Conservation (phyloP, 164 flowering plant genomes). For the Echeveria elegans region DNA sequence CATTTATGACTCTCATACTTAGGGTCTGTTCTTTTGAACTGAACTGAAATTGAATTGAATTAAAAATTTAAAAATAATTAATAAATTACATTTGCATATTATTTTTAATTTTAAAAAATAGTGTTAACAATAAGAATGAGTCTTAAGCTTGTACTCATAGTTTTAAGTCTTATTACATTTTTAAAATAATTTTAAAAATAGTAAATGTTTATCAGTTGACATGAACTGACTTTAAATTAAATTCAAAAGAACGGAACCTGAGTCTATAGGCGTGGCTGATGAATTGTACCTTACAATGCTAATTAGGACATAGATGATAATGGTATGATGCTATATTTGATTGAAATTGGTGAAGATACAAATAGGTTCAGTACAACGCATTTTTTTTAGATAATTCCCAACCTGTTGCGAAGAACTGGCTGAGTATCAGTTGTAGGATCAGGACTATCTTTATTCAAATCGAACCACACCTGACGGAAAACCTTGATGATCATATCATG, state of each 20-base stretch:
- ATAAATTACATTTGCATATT: too few species aligned
- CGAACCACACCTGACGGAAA: too few species aligned
- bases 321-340: not conserved
- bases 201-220: too few species aligned
- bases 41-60: not conserved
- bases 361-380: not conserved
- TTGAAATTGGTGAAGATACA: not conserved
- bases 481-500: too few species aligned
- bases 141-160: too few species aligned
- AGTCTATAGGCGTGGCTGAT: not conserved
- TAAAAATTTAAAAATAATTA: too few species aligned
- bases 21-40: not conserved
- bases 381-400: not conserved
- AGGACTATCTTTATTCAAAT: conserved; percentile 27
- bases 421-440: not conserved
- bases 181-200: too few species aligned
- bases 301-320: not conserved
- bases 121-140: too few species aligned
- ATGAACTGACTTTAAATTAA: too few species aligned
- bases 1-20: conserved; percentile 4
- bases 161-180: too few species aligned
- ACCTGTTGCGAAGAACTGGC: not conserved
- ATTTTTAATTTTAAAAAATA: too few species aligned
- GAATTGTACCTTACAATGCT: too few species aligned
- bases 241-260: not conserved